Percentiles rank a stretch among this genome's conserved stretches.
Conservation (phyloP, 768 basidiomycete species). For the Ramaria sp. region DNA sequence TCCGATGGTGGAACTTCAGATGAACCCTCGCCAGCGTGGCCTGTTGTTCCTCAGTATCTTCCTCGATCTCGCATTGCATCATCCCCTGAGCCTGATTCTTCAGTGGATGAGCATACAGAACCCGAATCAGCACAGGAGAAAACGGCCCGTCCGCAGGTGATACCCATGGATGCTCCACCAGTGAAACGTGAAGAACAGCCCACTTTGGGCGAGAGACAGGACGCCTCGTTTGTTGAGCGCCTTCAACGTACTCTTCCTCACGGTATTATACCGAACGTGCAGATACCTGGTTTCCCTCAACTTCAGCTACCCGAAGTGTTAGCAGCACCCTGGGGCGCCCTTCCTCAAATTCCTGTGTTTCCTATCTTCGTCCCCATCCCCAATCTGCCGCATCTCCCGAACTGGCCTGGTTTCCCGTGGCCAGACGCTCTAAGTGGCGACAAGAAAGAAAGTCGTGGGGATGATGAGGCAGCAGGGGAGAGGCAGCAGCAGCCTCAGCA, state of each 20-base stretch:
- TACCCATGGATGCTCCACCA: neutral
- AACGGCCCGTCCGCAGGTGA: conserved; percentile 8
- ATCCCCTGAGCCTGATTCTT: neutral
- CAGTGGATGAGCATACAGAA: neutral
- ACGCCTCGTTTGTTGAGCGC: conserved; percentile 51
- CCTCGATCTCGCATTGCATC: conserved; percentile 11
- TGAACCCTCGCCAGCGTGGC: conserved; percentile 21
- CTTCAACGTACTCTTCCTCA: conserved; percentile 65
- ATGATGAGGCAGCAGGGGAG: conserved; percentile 21
- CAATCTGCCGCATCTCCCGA: conserved; percentile 34
- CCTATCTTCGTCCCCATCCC: conserved; percentile 66
- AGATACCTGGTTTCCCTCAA: conserved; percentile 44
- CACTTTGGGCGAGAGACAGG: conserved; percentile 25
- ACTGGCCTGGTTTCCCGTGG: conserved; percentile 1
- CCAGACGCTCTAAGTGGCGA: conserved; percentile 42
- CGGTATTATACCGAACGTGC: conserved; percentile 44
- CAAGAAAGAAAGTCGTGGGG: conserved; percentile 23
- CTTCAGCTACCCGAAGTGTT: conserved; percentile 44
- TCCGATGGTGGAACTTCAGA: conserved; percentile 34
- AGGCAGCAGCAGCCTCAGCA: conserved; percentile 26
- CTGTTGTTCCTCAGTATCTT: conserved; percentile 23
- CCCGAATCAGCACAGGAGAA: conserved; percentile 6
- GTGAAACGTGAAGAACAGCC: conserved; percentile 7
- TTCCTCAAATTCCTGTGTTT: conserved; percentile 69
- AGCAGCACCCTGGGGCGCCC: conserved; percentile 26